Conservation (phyloP, 768 basidiomycete species). For the Kwoniella dejecticola region DNA sequence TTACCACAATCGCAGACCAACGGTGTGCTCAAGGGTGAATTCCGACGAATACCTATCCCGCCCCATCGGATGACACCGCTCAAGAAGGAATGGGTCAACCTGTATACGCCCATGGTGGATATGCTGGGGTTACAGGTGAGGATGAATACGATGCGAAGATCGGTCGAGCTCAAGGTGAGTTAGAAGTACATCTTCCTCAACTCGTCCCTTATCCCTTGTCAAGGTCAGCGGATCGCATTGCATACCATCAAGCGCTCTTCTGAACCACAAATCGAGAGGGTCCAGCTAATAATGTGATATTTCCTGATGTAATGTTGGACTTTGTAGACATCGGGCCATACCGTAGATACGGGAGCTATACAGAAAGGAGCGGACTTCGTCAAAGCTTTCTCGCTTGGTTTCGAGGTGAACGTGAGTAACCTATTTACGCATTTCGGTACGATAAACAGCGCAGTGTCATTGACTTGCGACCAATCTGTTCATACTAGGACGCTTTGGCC, state of each 20-base stretch:
- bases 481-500: slow-evolving; percentile 84
- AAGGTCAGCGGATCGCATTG: too few species aligned
- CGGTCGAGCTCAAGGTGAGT: slow-evolving; percentile 88
- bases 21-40: slow-evolving; percentile 73
- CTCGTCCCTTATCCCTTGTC: too few species aligned
- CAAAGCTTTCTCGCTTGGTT: slow-evolving; percentile 90
- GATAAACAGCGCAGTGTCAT: too few species aligned
- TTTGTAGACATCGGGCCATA: slow-evolving; percentile 92
- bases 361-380: slow-evolving; percentile 98
- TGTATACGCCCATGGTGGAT: slow-evolving; percentile 94
- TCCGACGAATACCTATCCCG: slow-evolving; percentile 85
- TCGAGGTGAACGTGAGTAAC: slow-evolving; percentile 87
- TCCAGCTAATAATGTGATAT: too few species aligned
- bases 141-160: slow-evolving; percentile 89
- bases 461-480: neutral
- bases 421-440: too few species aligned
- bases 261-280: too few species aligned
- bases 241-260: too few species aligned
- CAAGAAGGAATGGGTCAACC: slow-evolving; percentile 93
- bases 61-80: slow-evolving; percentile 97
- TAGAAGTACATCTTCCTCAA: too few species aligned
- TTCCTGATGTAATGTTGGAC: too few species aligned
- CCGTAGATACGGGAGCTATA: slow-evolving; percentile 85
- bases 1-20: slow-evolving; percentile 64
- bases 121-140: slow-evolving; percentile 91